Evolutionary conservation across 306 rosid genomes (phyloP).

Genomic region (Sechiopsis laciniata): DNA sequence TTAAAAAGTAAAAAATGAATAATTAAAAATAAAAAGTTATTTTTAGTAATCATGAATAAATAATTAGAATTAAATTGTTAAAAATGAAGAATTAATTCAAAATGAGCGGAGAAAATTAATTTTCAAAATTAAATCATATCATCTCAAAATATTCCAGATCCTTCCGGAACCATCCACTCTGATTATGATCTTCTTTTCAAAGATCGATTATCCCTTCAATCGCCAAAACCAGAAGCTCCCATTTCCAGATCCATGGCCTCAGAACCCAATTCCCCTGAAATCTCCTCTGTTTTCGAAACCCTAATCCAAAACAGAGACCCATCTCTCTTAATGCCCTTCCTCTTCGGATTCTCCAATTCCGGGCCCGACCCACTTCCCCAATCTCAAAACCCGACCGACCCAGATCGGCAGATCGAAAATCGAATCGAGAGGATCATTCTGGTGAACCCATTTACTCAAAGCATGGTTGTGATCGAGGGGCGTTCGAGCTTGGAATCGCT

Average conservation of each 20-base stretch:
- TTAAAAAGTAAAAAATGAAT: no score
- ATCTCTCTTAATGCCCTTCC: slow-evolving; percentile 47
- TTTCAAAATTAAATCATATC: no score
- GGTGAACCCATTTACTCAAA: slow-evolving; percentile 50
- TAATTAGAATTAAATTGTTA: no score
- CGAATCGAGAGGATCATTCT: slow-evolving; percentile 40
- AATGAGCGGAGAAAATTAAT: no score
- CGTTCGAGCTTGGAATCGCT: slow-evolving; percentile 43
- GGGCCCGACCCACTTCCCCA: not conserved
- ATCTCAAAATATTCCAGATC: no score
- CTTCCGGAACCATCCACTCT: no score
- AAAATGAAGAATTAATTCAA: no score
- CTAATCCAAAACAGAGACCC: slow-evolving; percentile 41
- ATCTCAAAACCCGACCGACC: not conserved
- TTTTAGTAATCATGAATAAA: no score
- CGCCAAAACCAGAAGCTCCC: not conserved
- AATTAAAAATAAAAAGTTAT: no score
- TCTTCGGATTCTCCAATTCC: slow-evolving; percentile 39
- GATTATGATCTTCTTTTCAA: no score
- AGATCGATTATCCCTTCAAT: not conserved
- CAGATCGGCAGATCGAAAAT: slow-evolving; percentile 1
- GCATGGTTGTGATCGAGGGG: slow-evolving; percentile 58
- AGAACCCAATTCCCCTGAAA: slow-evolving; percentile 31
- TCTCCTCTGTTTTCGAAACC: slow-evolving; percentile 40
- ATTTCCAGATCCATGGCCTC: slow-evolving; percentile 47